Conservation (phyloP, 805 yeast genomes). For the Starmerella vaccinii region DNA sequence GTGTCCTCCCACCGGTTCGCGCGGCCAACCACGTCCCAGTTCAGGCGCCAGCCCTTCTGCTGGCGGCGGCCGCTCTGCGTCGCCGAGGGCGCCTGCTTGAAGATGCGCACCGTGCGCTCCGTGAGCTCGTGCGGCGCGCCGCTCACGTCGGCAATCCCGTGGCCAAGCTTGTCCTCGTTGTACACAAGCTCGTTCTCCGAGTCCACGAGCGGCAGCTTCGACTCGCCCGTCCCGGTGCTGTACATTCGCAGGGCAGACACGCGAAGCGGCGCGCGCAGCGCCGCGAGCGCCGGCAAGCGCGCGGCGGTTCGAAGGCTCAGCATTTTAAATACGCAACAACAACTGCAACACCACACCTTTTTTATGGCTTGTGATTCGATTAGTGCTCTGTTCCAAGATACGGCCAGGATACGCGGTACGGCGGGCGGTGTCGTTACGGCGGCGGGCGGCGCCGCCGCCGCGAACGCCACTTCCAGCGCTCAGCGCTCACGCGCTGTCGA, state of each 20-base stretch:
- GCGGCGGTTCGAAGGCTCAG: conserved; percentile 4
- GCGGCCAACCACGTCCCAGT: conserved; percentile 70
- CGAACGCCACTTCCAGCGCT: too few relatives aligned
- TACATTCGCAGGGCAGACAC: conserved; percentile 1
- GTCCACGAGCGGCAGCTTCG: conserved; percentile 6
- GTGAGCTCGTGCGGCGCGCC: conserved; percentile 67
- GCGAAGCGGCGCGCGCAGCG: conserved; percentile 1
- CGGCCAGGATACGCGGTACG: background rate
- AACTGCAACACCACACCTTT: background rate
- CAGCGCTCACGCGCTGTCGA: too few relatives aligned
- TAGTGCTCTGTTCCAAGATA: background rate
- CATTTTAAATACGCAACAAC: background rate
- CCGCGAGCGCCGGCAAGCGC: background rate
- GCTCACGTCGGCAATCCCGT: conserved; percentile 14
- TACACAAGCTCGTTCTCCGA: conserved; percentile 16
- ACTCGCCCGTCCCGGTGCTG: conserved; percentile 7
- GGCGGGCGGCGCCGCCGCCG: too few relatives aligned
- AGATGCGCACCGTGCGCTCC: conserved; percentile 64
- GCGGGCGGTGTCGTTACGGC: background rate
- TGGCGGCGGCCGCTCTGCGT: conserved; percentile 56
- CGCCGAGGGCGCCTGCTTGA: conserved; percentile 66
- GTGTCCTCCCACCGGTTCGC: conserved; percentile 86
- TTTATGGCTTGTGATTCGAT: conserved; percentile 2
- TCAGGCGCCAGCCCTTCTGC: conserved; percentile 54
- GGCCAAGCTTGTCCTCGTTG: conserved; percentile 16